A percentile compares a stretch with the other conserved stretches of the same genome.
Evolutionary conservation across 2,329 filamentous ascomycete genomes (phyloP).

Genomic region (Penicillium sp.): DNA sequence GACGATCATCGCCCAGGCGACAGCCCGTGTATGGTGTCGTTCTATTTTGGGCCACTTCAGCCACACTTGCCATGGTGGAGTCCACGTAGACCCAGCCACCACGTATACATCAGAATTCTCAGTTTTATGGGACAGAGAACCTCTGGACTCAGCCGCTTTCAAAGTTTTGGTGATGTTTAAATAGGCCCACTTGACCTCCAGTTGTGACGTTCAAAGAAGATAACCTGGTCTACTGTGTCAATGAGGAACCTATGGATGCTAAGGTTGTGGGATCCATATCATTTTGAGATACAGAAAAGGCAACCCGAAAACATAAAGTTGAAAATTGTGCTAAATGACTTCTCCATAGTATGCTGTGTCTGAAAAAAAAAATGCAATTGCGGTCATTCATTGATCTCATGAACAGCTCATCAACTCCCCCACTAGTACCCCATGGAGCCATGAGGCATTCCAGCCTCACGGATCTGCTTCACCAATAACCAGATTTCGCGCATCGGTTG

Average conservation of each 20-base stretch:
- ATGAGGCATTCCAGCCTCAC: conserved; percentile 35
- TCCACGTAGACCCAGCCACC: too few species aligned
- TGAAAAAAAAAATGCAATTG: conserved; percentile 2
- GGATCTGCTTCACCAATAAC: conserved; percentile 44
- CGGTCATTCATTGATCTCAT: conserved; percentile 8
- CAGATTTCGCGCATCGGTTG: conserved; percentile 48
- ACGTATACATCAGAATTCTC: background rate
- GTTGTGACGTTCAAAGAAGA: background rate
- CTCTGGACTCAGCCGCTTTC: background rate
- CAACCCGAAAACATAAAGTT: background rate
- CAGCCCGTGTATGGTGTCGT: conserved; percentile 17
- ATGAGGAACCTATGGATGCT: background rate
- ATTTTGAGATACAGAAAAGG: background rate
- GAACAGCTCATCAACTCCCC: conserved; percentile 7
- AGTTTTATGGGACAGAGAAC: background rate
- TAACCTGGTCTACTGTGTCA: background rate
- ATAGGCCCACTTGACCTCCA: background rate
- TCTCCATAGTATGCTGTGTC: background rate
- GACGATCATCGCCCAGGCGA: conserved; percentile 28
- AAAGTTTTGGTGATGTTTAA: background rate
- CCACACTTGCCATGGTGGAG: conserved; percentile 12
- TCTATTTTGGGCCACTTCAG: conserved; percentile 27
- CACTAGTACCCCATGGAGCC: background rate
- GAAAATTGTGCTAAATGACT: background rate
- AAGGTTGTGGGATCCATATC: background rate